Base-by-base conservation (phyloP, 176 grass and related monocot genomes). In the Triticum dicoccoides region DNA sequence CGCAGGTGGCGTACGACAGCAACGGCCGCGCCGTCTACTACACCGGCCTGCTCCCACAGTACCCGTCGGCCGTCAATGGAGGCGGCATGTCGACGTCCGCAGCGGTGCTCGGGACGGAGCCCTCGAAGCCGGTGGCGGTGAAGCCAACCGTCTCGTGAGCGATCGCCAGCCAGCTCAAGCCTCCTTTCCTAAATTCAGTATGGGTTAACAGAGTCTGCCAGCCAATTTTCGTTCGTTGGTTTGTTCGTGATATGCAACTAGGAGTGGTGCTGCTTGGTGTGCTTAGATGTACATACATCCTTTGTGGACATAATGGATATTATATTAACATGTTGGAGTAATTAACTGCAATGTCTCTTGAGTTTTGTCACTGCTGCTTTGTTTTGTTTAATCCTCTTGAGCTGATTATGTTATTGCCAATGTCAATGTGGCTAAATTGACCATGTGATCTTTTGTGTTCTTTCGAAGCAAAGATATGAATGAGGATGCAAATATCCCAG, bases 1-100 rank as follows among this genome's bases (percentile, higher is more conserved):
- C 82, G 7, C 92, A 93, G 9, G 82, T 95, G 30, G 92, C 85
- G 29, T 99, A 96, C 65, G 94, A 99, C 68, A 87, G 88, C 89
- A 78, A 88, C 15, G 94, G 97, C 58, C 94, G 90, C 20, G 83
- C 94, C 14, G 84, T 99, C 64, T 99, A 94, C 89, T 99, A 96
- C 85, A 92, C 97, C 61, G 86, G 90, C 76, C 69, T 91, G 30
- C 58, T 94, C 45, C 97, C 97, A 2, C 84, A 92, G 67, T 95
- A 91, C 23, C 72, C 82, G 11, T 87, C 94, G 14, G 82, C 80
- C 32, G 88, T 86, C 77, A 90, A 77, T 14, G 47, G 47, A 13
- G 52, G 52, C 58, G 79, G 90, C 75, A 73, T 84, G 82, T 90
- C 85, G 5, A 39, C 90, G 1, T 13, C 86, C 5, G 62, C 83